Percentiles rank a stretch among this genome's conserved stretches.
These are phyloP conservation scores for Rhizopogon salebrosus DNA, from an alignment of 768 basidiomycete species.

Conservation along the genomic window DNA sequence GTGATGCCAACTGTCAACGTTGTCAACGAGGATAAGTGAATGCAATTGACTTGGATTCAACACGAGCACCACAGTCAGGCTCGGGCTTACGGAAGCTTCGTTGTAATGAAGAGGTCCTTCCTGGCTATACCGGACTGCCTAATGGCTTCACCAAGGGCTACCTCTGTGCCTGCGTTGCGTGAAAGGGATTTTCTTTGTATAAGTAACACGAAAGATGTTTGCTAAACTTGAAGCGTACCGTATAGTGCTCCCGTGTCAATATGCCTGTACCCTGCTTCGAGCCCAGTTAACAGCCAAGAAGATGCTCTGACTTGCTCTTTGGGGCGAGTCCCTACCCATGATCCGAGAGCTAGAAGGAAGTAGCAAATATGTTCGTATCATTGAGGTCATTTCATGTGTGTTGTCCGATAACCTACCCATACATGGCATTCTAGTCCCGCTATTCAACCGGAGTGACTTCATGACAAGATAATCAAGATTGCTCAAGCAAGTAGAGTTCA, in stretches of 20 bases:
- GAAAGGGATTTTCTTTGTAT: not conserved
- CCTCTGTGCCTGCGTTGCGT: conserved; percentile 30
- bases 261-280: conserved; percentile 37
- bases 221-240: conserved; percentile 11
- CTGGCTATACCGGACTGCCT: conserved; percentile 44
- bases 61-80: not conserved
- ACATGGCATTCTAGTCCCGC: conserved; percentile 17
- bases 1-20: conserved; percentile 17
- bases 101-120: conserved; percentile 44
- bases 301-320: not conserved
- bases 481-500: not conserved
- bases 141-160: conserved; percentile 38
- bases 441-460: conserved; percentile 18
- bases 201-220: not conserved
- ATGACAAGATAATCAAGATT: not conserved
- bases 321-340: not conserved
- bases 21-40: not conserved
- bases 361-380: not conserved
- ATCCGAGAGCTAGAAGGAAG: conserved; percentile 1
- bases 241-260: conserved; percentile 37
- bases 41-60: not conserved
- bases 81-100: conserved; percentile 40
- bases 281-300: not conserved
- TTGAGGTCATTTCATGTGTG: conserved; percentile 1
- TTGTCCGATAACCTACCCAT: conserved; percentile 22